Base-by-base conservation (phyloP, 176 grass and related monocot genomes). In the Raddia guianensis region DNA sequence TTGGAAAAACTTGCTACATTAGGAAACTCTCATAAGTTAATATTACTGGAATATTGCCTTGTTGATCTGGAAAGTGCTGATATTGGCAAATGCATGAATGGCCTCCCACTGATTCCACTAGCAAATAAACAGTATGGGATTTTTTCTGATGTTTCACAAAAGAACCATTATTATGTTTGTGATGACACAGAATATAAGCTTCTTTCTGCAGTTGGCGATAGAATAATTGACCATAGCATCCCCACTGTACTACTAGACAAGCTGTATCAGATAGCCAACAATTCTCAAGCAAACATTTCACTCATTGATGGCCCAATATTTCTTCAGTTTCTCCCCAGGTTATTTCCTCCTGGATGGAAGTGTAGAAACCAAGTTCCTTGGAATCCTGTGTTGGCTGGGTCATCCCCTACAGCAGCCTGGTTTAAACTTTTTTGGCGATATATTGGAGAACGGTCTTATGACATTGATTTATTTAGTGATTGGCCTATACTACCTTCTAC, bases 401-500 rank as follows among this genome's bases (percentile, higher is more conserved):
- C 90, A 80, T 86, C 81, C 74, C 95, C 92, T 58, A 86, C 83
- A 33, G 80, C 74, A 78, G 77, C 66, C 70, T 98, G 95, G 95
- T 98, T 94, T 83, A 87, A 87, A 84, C 90, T 92, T 89, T 98
- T 98, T 74, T 98, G 95, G 95, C 83, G 83, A 70, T 98, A 91
- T 89, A 87, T 98, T 77, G 70, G 65, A 20, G 67, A 88, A 75
- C 49, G 13, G 44, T 89, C 88, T 12, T 98, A 94, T 84, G 92
- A 90, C 62, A 87, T 98, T 65, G 81, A 78, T 74, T 80, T 94
- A 75, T 94, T 98, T 83, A 76, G 69, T 74, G 87, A 98, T 46
- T 98, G 95, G 95, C 95, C 95, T 86, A 85, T 94, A 92, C 84
- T 98, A 64, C 95, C 95, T 86, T 92, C 92, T 75, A 94, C 88